phyloP scores from a whole-genome alignment of 768 basidiomycete species.

The Pleurotus citrinopileatus region DNA sequence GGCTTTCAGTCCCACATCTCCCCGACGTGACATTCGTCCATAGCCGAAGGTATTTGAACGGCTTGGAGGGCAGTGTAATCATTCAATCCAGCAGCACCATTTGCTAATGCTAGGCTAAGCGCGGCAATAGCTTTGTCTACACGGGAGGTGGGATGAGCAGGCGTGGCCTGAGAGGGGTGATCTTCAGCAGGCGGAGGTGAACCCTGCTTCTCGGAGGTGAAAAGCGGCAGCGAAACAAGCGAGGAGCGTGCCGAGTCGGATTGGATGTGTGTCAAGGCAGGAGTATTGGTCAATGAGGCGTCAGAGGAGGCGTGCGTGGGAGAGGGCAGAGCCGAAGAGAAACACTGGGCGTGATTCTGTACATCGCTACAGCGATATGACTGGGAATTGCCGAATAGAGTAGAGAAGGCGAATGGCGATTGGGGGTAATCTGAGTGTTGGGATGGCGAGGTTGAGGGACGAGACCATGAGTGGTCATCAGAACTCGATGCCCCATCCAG shows the following conservation, averaged over 20 bases:
- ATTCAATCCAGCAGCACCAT: constrained; percentile 56
- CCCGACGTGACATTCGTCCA: constrained; percentile 47
- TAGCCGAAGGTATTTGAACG: constrained; percentile 25
- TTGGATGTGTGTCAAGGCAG: constrained; percentile 31
- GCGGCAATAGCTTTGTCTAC: constrained; percentile 62
- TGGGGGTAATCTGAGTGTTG: constrained; percentile 13
- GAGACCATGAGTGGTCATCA: constrained; percentile 14
- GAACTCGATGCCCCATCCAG: constrained; percentile 36
- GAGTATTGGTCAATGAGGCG: constrained; percentile 17
- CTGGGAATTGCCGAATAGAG: constrained; percentile 20
- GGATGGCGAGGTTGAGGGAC: constrained; percentile 13
- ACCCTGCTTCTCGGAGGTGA: constrained; percentile 5
- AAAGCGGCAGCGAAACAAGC: constrained; percentile 30
- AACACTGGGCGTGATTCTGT: constrained; percentile 9
- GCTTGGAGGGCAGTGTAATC: constrained; percentile 52
- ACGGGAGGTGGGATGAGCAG: constrained; percentile 34
- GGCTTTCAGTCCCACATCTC: constrained; percentile 53
- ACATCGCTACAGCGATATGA: constrained; percentile 33
- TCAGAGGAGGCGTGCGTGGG: constrained; percentile 9
- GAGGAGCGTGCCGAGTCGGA: constrained; percentile 39
- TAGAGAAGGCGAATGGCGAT: constrained; percentile 30
- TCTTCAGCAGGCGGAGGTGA: constrained; percentile 13
- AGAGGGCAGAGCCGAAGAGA: constrained; percentile 8
- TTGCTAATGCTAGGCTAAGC: constrained; percentile 58
- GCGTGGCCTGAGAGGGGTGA: background rate